Evolutionary conservation across 2,329 filamentous ascomycete species (phyloP), one percentile per base, ranked within the genome.

Genomic region (Coniochaeta hoffmannii): DNA sequence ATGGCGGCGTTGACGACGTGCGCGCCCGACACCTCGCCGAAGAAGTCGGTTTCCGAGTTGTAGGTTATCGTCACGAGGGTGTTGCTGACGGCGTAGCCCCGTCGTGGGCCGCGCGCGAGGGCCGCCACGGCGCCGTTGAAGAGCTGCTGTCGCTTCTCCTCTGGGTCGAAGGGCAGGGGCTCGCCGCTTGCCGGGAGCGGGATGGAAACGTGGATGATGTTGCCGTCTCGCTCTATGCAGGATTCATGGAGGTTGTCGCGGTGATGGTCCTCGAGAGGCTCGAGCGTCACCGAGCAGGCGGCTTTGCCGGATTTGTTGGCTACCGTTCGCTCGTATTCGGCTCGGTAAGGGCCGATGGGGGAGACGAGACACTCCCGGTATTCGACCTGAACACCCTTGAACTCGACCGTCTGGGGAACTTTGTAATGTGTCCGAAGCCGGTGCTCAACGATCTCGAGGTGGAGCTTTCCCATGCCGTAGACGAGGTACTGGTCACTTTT

Each of bases 391-490:
- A 99, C 96, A 54, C 85, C 86, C 12, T 93, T 92, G 76, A 96
- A 96, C 74, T 85, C 59, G 78, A 91, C 79, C 12, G 49, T 17
- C 24, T 34, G 32, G 83, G 96, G 69, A 77, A 80, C 90, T 68
- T 94, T 96, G 72, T 97, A 87, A 65, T 96, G 90, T 53, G 90
- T 89, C 61, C 94, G 85, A 10, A 99, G 82, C 44, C 92, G 83
- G 69, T 97, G 90, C 52, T 90, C 78, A 0, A 93, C 92, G 51
- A 99, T 94, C 64, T 99, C 94, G 1, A 99, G 79, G 70, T 99
- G 94, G 28, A 99, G 80, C 64, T 96, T 90, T 8, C 94, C 94
- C 94, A 99, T 97, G 4, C 94, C 94, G 54, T 92, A 92, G 0
- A 99, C 79, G 31, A 96, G 87, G 50, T 94, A 97, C 65, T 96